phyloP scores from a whole-genome alignment of 805 yeast species.

The Wickerhamiella spandovensis region DNA sequence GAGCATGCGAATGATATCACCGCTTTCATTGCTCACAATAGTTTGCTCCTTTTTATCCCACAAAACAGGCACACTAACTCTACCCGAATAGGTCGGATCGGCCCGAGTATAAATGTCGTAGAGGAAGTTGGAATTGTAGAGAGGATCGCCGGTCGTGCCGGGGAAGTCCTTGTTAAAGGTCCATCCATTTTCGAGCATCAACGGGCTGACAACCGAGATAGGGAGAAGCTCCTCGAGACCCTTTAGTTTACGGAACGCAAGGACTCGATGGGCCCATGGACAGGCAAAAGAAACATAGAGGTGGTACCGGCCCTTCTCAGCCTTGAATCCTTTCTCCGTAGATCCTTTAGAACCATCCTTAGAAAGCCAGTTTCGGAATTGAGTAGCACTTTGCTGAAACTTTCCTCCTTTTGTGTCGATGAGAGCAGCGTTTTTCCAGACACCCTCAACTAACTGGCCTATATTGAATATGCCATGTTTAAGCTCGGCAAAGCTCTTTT shows the following conservation, averaged over 20 bases:
- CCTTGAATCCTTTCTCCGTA: constrained; percentile 32
- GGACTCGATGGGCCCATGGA: constrained; percentile 90
- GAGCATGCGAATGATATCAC: constrained; percentile 77
- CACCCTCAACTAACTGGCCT: constrained; percentile 19
- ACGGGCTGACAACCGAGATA: constrained; percentile 77
- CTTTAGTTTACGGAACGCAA: constrained; percentile 60
- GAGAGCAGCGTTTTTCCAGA: constrained; percentile 19
- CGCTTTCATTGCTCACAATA: constrained; percentile 82
- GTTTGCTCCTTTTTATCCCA: constrained; percentile 79
- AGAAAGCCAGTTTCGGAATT: constrained; percentile 17
- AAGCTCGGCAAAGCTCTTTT: no score
- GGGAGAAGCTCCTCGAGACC: constrained; percentile 44
- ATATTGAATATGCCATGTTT: no score
- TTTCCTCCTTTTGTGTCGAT: constrained; percentile 20
- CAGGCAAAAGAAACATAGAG: constrained; percentile 79
- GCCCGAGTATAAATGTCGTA: constrained; percentile 65
- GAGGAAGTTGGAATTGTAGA: constrained; percentile 46
- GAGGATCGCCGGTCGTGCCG: constrained; percentile 41
- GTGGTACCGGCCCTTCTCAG: constrained; percentile 75
- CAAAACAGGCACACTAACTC: constrained; percentile 85
- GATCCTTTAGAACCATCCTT: constrained; percentile 8
- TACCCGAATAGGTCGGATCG: constrained; percentile 62
- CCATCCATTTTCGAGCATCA: constrained; percentile 83
- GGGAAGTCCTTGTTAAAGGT: constrained; percentile 45
- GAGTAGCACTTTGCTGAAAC: constrained; percentile 14